Conservation (phyloP, 192 early-diverging fungal species). For the Backusella tarrabulga region DNA sequence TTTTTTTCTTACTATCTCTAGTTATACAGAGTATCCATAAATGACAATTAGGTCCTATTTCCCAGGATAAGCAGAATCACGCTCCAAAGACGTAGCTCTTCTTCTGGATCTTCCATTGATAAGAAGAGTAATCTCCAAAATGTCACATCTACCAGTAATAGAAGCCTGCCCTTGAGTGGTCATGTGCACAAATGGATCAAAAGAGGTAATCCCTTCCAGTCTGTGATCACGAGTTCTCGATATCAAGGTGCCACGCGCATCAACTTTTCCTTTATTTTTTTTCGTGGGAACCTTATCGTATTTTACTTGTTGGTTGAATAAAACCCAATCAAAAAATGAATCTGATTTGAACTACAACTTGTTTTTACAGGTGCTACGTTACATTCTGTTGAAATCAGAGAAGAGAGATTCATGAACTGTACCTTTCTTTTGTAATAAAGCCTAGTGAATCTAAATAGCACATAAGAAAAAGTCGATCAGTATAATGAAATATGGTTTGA, state of each 20-base stretch:
- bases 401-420: background rate
- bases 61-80: background rate
- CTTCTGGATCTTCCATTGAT: background rate
- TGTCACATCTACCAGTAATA: background rate
- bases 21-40: background rate
- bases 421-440: background rate
- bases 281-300: constrained; percentile 7
- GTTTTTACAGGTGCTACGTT: background rate
- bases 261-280: background rate
- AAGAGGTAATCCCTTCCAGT: background rate
- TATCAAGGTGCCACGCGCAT: background rate
- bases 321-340: constrained; percentile 7
- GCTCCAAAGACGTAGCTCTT: background rate
- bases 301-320: background rate
- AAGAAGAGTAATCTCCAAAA: background rate
- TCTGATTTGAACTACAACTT: constrained; percentile 1
- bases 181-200: background rate
- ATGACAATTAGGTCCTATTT: background rate
- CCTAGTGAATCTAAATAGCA: background rate
- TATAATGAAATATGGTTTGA: background rate
- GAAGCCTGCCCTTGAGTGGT: background rate
- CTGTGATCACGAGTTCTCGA: background rate
- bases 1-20: background rate
- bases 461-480: background rate
- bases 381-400: background rate